These are phyloP conservation scores for Aquilaria agallochum DNA, from an alignment of 441 rosid species.

Conservation along the genomic window DNA sequence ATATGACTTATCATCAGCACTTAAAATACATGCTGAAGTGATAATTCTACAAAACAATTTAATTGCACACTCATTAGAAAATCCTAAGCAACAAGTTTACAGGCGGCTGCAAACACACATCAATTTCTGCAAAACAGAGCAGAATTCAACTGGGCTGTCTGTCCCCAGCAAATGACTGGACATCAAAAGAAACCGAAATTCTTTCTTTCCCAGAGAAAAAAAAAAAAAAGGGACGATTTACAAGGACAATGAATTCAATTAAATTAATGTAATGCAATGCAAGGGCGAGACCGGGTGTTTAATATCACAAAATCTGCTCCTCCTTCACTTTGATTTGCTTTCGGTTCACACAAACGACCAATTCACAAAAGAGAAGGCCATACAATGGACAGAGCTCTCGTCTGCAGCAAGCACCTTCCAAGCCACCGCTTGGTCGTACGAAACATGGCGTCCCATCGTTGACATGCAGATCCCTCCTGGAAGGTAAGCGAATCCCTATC, in stretches of 20 bases:
- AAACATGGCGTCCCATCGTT: constrained; percentile 82
- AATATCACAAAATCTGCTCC: constrained; percentile 33
- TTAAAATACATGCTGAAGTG: too few species aligned
- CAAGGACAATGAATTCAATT: constrained; percentile 18
- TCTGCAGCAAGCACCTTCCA: constrained; percentile 85
- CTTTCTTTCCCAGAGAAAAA: neutral
- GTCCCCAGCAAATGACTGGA: too few species aligned
- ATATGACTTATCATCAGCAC: too few species aligned
- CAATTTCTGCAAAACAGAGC: neutral
- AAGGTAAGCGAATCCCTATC: constrained; percentile 70
- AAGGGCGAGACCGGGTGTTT: constrained; percentile 20
- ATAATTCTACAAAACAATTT: too few species aligned
- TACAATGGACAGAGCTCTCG: constrained; percentile 73
- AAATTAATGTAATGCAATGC: constrained; percentile 34
- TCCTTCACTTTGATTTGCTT: neutral
- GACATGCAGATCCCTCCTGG: constrained; percentile 90
- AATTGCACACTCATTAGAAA: too few species aligned
- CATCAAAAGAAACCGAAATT: neutral
- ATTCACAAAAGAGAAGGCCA: constrained; percentile 83
- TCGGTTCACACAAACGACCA: constrained; percentile 85
- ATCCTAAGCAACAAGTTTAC: too few species aligned
- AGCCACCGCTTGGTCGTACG: constrained; percentile 79
- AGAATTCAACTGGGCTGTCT: neutral
- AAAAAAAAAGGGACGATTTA: neutral
- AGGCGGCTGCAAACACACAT: too few species aligned